A percentile compares a stretch with the other conserved stretches of the same genome.
Conservation (phyloP, 2,329 filamentous ascomycete genomes). For the Nannizziopsis arthrosporioides region DNA sequence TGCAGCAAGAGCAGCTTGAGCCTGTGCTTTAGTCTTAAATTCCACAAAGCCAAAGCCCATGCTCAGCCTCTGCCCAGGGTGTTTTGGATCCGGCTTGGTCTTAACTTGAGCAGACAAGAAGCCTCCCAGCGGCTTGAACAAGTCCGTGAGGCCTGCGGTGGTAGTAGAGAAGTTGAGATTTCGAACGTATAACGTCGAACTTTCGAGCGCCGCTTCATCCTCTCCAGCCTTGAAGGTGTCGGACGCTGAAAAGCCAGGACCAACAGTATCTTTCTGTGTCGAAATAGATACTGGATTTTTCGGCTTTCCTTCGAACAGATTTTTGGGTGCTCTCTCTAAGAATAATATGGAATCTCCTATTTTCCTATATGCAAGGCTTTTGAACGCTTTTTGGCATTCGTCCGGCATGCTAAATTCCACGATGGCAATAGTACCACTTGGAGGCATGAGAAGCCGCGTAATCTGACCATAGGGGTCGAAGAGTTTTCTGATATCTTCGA, state of each 20-base stretch:
- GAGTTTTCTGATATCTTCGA: slow-evolving; percentile 64
- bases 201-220: slow-evolving; percentile 39
- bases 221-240: slow-evolving; percentile 32
- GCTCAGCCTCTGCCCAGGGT: slow-evolving; percentile 72
- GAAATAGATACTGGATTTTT: slow-evolving; percentile 23
- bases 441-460: slow-evolving; percentile 76
- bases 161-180: slow-evolving; percentile 90
- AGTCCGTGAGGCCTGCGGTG: slow-evolving; percentile 59
- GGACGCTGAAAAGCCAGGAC: slow-evolving; percentile 33
- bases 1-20: slow-evolving; percentile 64
- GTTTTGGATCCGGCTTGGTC: slow-evolving; percentile 87
- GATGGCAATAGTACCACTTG: slow-evolving; percentile 84
- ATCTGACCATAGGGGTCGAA: slow-evolving; percentile 81
- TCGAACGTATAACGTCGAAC: slow-evolving; percentile 79
- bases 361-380: slow-evolving; percentile 73
- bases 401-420: slow-evolving; percentile 71
- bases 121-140: slow-evolving; percentile 70
- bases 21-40: slow-evolving; percentile 66
- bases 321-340: slow-evolving; percentile 81
- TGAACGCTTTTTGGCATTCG: slow-evolving; percentile 74
- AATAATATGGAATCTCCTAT: slow-evolving; percentile 86
- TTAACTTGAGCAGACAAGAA: slow-evolving; percentile 86
- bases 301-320: slow-evolving; percentile 50
- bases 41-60: slow-evolving; percentile 97
- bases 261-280: slow-evolving; percentile 23